Evolutionary conservation across 2,329 filamentous ascomycete species (phyloP), one percentile per base, ranked within the genome.

Genomic region (Venturia aucupariae): DNA sequence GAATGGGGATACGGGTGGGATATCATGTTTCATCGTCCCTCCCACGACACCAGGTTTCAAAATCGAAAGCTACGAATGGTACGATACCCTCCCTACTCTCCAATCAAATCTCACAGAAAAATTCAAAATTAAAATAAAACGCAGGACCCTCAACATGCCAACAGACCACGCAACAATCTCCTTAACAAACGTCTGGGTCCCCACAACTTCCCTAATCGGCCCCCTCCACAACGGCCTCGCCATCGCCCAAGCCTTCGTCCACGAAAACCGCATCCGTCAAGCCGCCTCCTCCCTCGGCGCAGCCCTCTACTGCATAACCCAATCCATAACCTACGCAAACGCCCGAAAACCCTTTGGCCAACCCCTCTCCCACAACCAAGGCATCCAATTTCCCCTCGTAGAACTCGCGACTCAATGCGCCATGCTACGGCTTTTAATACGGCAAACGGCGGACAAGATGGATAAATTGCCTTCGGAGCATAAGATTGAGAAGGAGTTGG

Each of bases 231-330:
- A 79, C 54, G 84, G 84, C 11, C 78, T 87, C 5, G 79, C 81
- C 27, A 82, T 87, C 60, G 84, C 85, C 0, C 84, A 87, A 74
- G 84, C 84, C 2, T 87, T 87, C 71, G 84, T 86, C 2, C 83
- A 87, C 72, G 84, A 87, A 70, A 87, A 87, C 72, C 80, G 84
- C 55, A 84, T 87, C 68, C 79, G 85, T n/a, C 84, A 87, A 74
- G 84, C 84, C 1, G 84, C 84, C 1, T 83, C 81, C 10, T 84
- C 81, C 0, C 80, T 84, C 48, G 83, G 84, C 54, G 81, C 84
- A 1, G 84, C 85, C 8, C 75, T 79, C 60, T 87, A 82, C 74
- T 87, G 85, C 72, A 78, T 87, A 62, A 79, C 84, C 51, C 76
- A 81, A 68, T 81, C 79, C 48, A 79, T 87, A 61, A 75, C 79